These are phyloP conservation scores for Acer negundo DNA, from an alignment of 345 rosid species.

Conservation along the genomic window DNA sequence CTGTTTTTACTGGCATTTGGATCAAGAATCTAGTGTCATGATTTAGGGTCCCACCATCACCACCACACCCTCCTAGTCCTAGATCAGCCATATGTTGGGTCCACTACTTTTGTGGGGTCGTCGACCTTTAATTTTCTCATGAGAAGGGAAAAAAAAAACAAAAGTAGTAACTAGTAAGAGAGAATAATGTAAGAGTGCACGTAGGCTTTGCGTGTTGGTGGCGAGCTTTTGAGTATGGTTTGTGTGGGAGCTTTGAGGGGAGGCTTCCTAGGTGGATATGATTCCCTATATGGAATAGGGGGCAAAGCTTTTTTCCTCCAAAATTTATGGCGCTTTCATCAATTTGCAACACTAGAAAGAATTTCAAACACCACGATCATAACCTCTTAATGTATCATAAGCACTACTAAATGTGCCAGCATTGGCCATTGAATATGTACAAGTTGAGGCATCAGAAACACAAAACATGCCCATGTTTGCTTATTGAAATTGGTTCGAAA, in stretches of 20 bases:
- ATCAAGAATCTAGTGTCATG: constrained; percentile 35
- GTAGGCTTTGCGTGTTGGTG: constrained; percentile 65
- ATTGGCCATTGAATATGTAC: not conserved
- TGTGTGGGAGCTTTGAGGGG: constrained; percentile 12
- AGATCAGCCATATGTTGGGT: constrained; percentile 12
- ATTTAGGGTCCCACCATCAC: constrained; percentile 26
- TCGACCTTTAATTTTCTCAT: constrained; percentile 8
- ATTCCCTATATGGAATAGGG: constrained; percentile 41
- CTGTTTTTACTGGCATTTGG: constrained; percentile 18
- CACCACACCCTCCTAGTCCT: too few relatives aligned
- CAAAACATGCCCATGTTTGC: too few relatives aligned
- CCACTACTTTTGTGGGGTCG: not conserved
- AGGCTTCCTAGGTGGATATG: constrained; percentile 43
- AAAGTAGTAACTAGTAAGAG: constrained; percentile 5
- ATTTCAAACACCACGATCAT: constrained; percentile 5
- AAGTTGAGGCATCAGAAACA: too few relatives aligned
- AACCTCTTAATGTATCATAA: not conserved
- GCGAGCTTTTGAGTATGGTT: constrained; percentile 44
- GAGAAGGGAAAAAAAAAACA: not conserved
- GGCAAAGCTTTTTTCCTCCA: constrained; percentile 30
- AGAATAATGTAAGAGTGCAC: constrained; percentile 46
- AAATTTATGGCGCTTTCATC: constrained; percentile 29
- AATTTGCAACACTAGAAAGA: not conserved
- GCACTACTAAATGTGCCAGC: not conserved
- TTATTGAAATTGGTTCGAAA: too few relatives aligned